Percentiles rank a stretch among this genome's conserved stretches.
phyloP scores from a whole-genome alignment of 129 eudicot species.

The Escallonia rubra region DNA sequence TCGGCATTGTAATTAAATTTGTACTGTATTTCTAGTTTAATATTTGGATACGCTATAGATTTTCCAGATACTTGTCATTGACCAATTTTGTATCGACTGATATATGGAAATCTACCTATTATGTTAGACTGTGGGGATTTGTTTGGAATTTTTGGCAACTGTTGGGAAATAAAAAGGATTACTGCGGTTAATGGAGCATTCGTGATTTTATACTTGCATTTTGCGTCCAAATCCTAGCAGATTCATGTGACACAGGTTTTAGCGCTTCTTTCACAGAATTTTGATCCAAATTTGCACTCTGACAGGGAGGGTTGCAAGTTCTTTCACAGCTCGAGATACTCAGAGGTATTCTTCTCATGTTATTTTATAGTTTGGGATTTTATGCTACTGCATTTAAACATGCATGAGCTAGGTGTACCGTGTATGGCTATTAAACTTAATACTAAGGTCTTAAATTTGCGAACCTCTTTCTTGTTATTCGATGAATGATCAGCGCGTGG shows the following conservation, averaged over 20 bases:
- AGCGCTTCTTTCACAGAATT: background rate
- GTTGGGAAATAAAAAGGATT: background rate
- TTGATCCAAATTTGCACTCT: background rate
- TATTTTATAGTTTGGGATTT: background rate
- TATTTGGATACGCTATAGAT: background rate
- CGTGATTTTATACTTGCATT: background rate
- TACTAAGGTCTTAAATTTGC: background rate
- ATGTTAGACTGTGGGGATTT: background rate
- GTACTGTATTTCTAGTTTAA: background rate
- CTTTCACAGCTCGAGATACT: conserved; percentile 77
- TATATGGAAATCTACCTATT: background rate
- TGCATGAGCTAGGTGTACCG: background rate
- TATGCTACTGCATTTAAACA: conserved; percentile 4
- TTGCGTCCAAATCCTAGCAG: background rate
- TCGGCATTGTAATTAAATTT: conserved; percentile 3
- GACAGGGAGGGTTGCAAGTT: conserved; percentile 51
- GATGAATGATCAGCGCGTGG: background rate
- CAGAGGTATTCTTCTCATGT: conserved; percentile 32
- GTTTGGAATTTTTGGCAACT: background rate
- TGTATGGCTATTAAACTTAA: background rate
- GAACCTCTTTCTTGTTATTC: background rate
- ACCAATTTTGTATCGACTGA: background rate
- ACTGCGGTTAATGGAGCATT: no score
- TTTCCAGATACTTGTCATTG: background rate
- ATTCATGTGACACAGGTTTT: background rate